These are phyloP conservation scores for Erodium moschatum DNA, from an alignment of 441 rosid genomes.

Conservation along the genomic window DNA sequence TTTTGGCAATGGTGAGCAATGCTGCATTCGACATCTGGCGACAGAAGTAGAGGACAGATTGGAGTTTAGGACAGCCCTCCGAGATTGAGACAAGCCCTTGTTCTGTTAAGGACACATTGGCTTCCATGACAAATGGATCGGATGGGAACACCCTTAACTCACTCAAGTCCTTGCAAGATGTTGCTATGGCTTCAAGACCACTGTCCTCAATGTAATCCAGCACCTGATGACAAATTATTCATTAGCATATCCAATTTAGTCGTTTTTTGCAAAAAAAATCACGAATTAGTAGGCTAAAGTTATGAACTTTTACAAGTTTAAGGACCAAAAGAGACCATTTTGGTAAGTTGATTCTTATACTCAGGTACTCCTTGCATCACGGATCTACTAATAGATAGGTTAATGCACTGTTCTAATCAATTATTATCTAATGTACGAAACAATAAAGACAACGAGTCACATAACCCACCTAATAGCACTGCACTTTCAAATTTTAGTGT, in stretches of 20 bases:
- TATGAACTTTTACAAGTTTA: too few species aligned
- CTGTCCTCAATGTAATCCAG: conserved; percentile 80
- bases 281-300: too few species aligned
- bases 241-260: background rate
- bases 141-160: conserved; percentile 85
- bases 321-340: too few species aligned
- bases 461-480: too few species aligned
- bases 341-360: background rate
- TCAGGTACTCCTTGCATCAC: background rate
- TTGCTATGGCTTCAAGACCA: conserved; percentile 72
- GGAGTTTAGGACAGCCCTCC: conserved; percentile 71
- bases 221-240: conserved; percentile 40
- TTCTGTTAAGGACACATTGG: conserved; percentile 66
- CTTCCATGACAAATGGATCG: conserved; percentile 40
- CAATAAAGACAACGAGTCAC: background rate
- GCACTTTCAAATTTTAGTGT: too few species aligned
- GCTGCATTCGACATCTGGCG: conserved; percentile 92
- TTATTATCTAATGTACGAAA: background rate
- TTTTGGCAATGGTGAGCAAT: conserved; percentile 65
- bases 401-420: background rate
- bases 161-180: conserved; percentile 69
- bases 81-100: conserved; percentile 78
- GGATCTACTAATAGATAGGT: background rate
- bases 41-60: conserved; percentile 81
- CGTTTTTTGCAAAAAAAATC: too few species aligned